A percentile compares a stretch with the other conserved stretches of the same genome.
Conservation (phyloP, 228 moss, liverwort and hornwort species). For the Sphagnum magellanicum region DNA sequence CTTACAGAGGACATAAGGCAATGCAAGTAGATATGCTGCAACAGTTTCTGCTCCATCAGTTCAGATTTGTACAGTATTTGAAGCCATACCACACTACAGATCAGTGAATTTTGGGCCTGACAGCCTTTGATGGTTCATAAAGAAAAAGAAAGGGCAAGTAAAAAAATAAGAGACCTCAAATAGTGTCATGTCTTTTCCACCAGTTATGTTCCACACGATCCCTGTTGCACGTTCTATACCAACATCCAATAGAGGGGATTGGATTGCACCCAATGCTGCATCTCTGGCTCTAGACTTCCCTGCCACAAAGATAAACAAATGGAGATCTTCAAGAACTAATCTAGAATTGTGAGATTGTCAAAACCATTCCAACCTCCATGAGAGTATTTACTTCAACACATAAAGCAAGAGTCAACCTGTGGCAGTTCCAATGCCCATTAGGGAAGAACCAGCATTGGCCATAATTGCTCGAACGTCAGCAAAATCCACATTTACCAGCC, state of each 20-base stretch:
- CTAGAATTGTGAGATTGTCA: too few relatives aligned
- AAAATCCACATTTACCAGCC: conserved; percentile 52
- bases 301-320: conserved; percentile 5
- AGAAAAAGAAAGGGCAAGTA: too few relatives aligned
- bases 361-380: too few relatives aligned
- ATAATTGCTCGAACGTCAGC: conserved; percentile 52
- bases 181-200: conserved; percentile 48
- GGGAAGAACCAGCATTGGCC: conserved; percentile 48
- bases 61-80: too few relatives aligned
- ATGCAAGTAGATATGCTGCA: too few relatives aligned
- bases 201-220: conserved; percentile 52
- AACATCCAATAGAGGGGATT: conserved; percentile 45
- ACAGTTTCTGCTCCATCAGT: too few relatives aligned
- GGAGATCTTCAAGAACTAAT: too few relatives aligned
- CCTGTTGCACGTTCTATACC: conserved; percentile 54
- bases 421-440: conserved; percentile 52
- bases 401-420: conserved; percentile 15
- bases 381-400: too few relatives aligned
- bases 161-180: conserved; percentile 18
- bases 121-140: too few relatives aligned
- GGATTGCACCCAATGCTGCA: conserved; percentile 46
- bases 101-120: too few relatives aligned
- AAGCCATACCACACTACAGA: too few relatives aligned
- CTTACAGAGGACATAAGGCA: too few relatives aligned
- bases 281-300: conserved; percentile 53